phyloP scores from a whole-genome alignment of 352 stramenopile species.

The Blastocystis sp. region DNA sequence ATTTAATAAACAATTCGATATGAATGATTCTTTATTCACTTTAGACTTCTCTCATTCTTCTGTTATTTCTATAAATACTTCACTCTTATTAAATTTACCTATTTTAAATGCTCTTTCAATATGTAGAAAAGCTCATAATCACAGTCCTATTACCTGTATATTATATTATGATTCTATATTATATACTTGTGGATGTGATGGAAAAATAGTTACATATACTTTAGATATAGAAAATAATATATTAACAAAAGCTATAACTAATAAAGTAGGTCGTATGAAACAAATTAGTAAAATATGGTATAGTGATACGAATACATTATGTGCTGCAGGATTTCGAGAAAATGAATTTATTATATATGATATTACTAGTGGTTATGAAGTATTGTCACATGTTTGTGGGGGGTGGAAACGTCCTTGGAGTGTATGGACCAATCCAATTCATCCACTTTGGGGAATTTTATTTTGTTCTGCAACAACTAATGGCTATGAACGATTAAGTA shows the following conservation, averaged over 20 bases:
- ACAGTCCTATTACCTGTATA: background rate
- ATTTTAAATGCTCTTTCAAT: too few species aligned
- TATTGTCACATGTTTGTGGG: constrained; percentile 1
- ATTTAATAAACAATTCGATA: too few species aligned
- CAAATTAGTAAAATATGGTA: constrained; percentile 28
- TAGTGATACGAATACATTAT: background rate
- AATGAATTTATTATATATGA: background rate
- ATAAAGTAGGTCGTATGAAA: constrained; percentile 1
- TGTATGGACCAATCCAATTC: background rate
- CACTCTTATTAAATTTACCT: too few species aligned
- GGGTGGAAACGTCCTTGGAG: constrained; percentile 26
- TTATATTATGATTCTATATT: background rate
- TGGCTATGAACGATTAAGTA: background rate
- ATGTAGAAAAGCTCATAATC: too few species aligned
- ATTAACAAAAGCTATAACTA: background rate
- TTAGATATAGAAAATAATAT: constrained; percentile 7
- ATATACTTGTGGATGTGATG: constrained; percentile 21
- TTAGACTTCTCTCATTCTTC: too few species aligned
- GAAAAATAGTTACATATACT: constrained; percentile 1
- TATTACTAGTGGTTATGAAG: constrained; percentile 2
- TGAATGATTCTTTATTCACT: too few species aligned
- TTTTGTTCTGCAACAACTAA: constrained; percentile 6
- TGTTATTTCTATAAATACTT: too few species aligned
- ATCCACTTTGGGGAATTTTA: background rate
- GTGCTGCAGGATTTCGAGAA: constrained; percentile 18